phyloP scores from a whole-genome alignment of 306 rosid genomes.

The Trifolium fragiferum region DNA sequence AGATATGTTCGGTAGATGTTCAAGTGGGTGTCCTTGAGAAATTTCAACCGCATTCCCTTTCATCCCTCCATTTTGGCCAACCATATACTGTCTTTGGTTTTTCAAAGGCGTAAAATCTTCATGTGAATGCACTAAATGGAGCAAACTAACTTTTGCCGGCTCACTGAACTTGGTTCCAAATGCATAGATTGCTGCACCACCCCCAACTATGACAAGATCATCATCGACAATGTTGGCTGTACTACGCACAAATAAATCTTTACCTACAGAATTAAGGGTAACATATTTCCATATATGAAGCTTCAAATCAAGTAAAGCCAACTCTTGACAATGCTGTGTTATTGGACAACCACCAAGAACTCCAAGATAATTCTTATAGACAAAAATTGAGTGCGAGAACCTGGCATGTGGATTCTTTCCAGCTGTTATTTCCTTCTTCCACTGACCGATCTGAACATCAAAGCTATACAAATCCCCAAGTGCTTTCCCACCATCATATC shows the following conservation, averaged over 20 bases:
- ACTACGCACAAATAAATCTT: slow-evolving; percentile 89
- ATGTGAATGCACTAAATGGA: slow-evolving; percentile 46
- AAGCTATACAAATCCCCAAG: slow-evolving; percentile 86
- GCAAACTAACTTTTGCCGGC: slow-evolving; percentile 75
- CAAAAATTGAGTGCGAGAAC: slow-evolving; percentile 91
- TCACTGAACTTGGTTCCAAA: slow-evolving; percentile 95
- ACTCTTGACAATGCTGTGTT: slow-evolving; percentile 72
- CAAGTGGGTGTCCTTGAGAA: slow-evolving; percentile 41
- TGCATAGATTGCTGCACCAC: slow-evolving; percentile 95
- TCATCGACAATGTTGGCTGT: slow-evolving; percentile 71
- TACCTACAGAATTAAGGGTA: slow-evolving; percentile 63
- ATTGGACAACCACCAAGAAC: slow-evolving; percentile 94
- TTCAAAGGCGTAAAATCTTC: slow-evolving; percentile 46
- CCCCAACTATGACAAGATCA: slow-evolving; percentile 80
- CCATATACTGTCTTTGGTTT: slow-evolving; percentile 33
- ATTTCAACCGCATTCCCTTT: slow-evolving; percentile 36
- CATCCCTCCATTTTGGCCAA: slow-evolving; percentile 44
- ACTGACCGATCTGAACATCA: slow-evolving; percentile 62
- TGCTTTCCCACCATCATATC: slow-evolving; percentile 77
- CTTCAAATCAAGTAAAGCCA: slow-evolving; percentile 80
- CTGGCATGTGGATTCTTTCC: slow-evolving; percentile 89
- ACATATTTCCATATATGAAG: slow-evolving; percentile 67
- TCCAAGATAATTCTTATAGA: slow-evolving; percentile 71
- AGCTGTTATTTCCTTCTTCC: slow-evolving; percentile 70
- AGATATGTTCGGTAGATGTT: slow-evolving; percentile 42